A percentile compares a stretch with the other conserved stretches of the same genome.
phyloP scores from a whole-genome alignment of 805 yeast genomes.

The Zygoascus biomembranicola region DNA sequence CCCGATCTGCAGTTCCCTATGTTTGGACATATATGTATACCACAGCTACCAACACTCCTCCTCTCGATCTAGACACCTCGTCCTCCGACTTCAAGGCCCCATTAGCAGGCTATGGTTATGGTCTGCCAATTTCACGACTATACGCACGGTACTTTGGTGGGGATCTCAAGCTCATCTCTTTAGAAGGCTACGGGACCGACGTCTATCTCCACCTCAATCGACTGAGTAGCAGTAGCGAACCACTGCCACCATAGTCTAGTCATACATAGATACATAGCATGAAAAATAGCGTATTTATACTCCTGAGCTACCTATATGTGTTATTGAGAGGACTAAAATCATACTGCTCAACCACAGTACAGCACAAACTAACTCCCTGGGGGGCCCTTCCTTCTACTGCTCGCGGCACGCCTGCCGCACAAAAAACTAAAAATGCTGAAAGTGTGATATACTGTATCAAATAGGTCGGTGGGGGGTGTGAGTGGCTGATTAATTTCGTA shows the following conservation, averaged over 20 bases:
- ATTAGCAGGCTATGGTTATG: conserved; percentile 92
- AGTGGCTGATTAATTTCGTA: too few species aligned
- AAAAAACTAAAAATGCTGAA: too few species aligned
- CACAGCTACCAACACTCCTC: conserved; percentile 68
- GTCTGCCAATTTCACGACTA: conserved; percentile 75
- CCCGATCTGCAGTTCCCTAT: conserved; percentile 71
- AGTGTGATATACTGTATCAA: too few species aligned
- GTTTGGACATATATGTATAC: conserved; percentile 91
- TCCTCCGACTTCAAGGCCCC: conserved; percentile 74
- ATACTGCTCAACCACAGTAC: too few species aligned
- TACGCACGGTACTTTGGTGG: conserved; percentile 91
- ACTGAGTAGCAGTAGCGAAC: conserved; percentile 65
- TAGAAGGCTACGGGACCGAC: conserved; percentile 95
- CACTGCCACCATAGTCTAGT: conserved; percentile 26
- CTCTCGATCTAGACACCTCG: conserved; percentile 47
- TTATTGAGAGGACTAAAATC: too few species aligned
- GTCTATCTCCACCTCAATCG: conserved; percentile 81
- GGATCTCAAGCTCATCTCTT: conserved; percentile 73
- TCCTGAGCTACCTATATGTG: too few species aligned
- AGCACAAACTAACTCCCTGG: too few species aligned
- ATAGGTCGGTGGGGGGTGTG: too few species aligned
- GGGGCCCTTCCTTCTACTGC: too few species aligned
- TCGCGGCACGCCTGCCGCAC: too few species aligned
- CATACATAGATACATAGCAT: too few species aligned
- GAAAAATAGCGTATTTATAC: too few species aligned